A percentile compares a stretch with the other conserved stretches of the same genome.
These are phyloP conservation scores for Striga hermonthica DNA, from an alignment of 305 asterid species.

Conservation along the genomic window DNA sequence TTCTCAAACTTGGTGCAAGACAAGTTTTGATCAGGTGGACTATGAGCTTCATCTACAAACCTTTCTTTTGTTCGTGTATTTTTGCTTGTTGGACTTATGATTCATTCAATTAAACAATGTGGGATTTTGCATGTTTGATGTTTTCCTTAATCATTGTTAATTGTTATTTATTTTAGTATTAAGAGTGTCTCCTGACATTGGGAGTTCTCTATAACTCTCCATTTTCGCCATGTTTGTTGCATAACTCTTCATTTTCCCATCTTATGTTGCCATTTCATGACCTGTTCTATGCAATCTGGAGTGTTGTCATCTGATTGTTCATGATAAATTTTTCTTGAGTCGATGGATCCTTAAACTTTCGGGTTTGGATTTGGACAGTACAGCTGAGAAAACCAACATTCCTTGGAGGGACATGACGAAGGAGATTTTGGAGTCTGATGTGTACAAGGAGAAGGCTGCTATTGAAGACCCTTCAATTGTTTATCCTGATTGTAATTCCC, in stretches of 20 bases:
- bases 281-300: not conserved
- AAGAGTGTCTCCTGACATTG: no score
- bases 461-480: conserved; percentile 57
- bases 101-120: not conserved
- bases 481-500: conserved; percentile 82
- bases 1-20: conserved; percentile 83
- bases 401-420: conserved; percentile 90
- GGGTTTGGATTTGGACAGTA: conserved; percentile 57
- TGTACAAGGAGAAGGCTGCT: conserved; percentile 65
- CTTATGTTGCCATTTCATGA: not conserved
- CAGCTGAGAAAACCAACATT: conserved; percentile 88
- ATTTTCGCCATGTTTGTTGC: not conserved
- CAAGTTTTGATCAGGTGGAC: conserved; percentile 73
- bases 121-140: no score
- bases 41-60: not conserved
- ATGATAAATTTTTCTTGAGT: not conserved
- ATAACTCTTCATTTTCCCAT: not conserved
- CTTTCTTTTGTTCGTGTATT: not conserved
- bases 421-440: conserved; percentile 79
- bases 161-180: no score
- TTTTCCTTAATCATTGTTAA: not conserved
- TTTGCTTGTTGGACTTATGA: not conserved
- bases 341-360: not conserved
- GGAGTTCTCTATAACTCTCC: no score
- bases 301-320: not conserved